Conservation (phyloP, 768 basidiomycete species). For the Podaxis sp. region DNA sequence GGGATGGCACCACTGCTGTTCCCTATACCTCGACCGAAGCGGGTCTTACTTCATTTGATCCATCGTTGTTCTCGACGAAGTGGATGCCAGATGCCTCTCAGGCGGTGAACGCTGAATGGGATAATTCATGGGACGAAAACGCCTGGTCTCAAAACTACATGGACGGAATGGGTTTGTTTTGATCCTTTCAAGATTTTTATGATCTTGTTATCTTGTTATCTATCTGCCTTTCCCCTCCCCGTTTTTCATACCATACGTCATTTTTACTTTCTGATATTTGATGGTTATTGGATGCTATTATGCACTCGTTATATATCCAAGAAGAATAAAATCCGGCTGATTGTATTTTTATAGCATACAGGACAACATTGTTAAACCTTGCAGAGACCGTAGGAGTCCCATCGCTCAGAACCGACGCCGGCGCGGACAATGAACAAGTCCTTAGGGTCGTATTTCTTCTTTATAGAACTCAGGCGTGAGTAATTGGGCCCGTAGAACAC, state of each 20-base stretch:
- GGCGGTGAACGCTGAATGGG: constrained; percentile 6
- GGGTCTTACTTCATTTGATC: constrained; percentile 5
- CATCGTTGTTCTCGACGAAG: constrained; percentile 12
- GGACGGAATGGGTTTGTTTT: constrained; percentile 13
- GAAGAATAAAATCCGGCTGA: not conserved
- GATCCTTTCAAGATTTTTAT: not conserved
- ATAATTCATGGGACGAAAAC: constrained; percentile 11
- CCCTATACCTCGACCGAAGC: constrained; percentile 1
- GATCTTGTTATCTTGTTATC: too few species aligned
- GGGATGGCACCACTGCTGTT: not conserved
- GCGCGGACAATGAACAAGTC: constrained; percentile 32
- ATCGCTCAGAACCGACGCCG: constrained; percentile 34
- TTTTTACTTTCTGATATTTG: not conserved
- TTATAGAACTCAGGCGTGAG: constrained; percentile 27
- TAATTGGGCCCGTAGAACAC: constrained; percentile 37
- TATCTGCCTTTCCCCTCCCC: not conserved
- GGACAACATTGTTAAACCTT: not conserved
- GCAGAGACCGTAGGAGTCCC: constrained; percentile 30
- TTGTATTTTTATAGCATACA: not conserved
- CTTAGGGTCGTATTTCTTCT: constrained; percentile 12
- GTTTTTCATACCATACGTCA: not conserved
- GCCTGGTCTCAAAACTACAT: constrained; percentile 11
- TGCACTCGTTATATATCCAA: not conserved
- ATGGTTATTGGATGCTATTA: not conserved
- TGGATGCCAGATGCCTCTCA: constrained; percentile 16